These are phyloP conservation scores for Dictyostelium brefeldianum DNA, from an alignment of 78 protist species.

Conservation along the genomic window DNA sequence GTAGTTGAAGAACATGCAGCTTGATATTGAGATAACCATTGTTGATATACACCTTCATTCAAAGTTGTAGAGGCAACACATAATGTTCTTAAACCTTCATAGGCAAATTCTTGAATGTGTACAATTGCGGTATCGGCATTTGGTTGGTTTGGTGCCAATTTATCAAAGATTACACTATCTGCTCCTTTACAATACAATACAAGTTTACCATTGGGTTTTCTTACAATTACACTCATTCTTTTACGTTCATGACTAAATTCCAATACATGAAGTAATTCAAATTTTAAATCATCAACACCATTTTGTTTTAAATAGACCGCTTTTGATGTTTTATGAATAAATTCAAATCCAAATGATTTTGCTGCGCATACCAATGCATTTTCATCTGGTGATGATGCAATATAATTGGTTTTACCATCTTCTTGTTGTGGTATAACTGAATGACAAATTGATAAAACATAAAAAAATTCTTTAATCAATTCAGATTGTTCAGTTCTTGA, in stretches of 20 bases:
- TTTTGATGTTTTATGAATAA: conserved; percentile 30
- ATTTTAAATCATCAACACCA: conserved; percentile 78
- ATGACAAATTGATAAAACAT: conserved; percentile 93
- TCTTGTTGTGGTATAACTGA: conserved; percentile 81
- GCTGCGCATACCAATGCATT: conserved; percentile 90
- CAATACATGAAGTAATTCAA: conserved; percentile 59
- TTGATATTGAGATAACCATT: conserved; percentile 60
- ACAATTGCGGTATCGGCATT: not conserved
- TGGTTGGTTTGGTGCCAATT: not conserved
- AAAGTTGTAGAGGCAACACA: conserved; percentile 85
- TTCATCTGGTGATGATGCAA: conserved; percentile 96
- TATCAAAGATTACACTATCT: conserved; percentile 81
- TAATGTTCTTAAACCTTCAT: conserved; percentile 94
- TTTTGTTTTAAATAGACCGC: conserved; percentile 72
- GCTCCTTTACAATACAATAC: conserved; percentile 93
- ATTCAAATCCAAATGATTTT: conserved; percentile 33
- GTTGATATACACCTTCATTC: conserved; percentile 30
- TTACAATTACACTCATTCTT: conserved; percentile 92
- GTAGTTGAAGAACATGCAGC: conserved; percentile 62
- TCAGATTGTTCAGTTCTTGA: conserved; percentile 27
- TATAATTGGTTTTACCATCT: conserved; percentile 41
- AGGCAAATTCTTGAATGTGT: not conserved
- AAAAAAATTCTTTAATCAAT: conserved; percentile 81
- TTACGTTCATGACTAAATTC: conserved; percentile 94
- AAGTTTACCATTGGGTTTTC: conserved; percentile 44